phyloP scores from a whole-genome alignment of 2,329 filamentous ascomycete genomes.

The Sclerotinia nivalis region DNA sequence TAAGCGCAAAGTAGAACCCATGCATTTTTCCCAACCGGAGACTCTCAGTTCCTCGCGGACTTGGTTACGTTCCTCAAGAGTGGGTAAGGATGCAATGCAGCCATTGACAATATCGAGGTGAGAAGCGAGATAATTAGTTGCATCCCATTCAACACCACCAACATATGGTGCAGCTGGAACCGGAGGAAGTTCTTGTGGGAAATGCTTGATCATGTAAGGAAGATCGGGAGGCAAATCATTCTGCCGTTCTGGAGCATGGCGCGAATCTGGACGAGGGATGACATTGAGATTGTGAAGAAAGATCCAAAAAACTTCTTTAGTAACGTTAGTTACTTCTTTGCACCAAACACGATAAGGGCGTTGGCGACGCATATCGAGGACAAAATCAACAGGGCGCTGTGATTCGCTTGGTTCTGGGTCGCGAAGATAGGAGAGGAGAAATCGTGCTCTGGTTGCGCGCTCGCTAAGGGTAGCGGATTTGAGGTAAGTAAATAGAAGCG shows the following conservation, averaged over 20 bases:
- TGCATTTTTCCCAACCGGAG: conserved; percentile 87
- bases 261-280: conserved; percentile 59
- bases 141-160: conserved; percentile 97
- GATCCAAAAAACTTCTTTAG: conserved; percentile 99
- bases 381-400: conserved; percentile 77
- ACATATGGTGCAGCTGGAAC: conserved; percentile 95
- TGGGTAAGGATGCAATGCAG: conserved; percentile 78
- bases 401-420: conserved; percentile 77
- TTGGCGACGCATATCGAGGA: conserved; percentile 82
- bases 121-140: conserved; percentile 91
- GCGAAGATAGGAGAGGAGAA: conserved; percentile 76
- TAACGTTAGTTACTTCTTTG: conserved; percentile 88
- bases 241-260: conserved; percentile 39
- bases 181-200: conserved; percentile 82
- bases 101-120: conserved; percentile 94
- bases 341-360: conserved; percentile 92
- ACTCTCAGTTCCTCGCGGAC: conserved; percentile 77
- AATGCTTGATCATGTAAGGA: conserved; percentile 69
- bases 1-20: conserved; percentile 79
- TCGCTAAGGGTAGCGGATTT: conserved; percentile 63
- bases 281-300: conserved; percentile 94
- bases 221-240: conserved; percentile 45
- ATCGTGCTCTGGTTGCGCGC: conserved; percentile 66
- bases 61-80: conserved; percentile 67
- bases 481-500: conserved; percentile 85